Base-by-base conservation (phyloP, 305 asterid species). In the Coffea humblotiana region DNA sequence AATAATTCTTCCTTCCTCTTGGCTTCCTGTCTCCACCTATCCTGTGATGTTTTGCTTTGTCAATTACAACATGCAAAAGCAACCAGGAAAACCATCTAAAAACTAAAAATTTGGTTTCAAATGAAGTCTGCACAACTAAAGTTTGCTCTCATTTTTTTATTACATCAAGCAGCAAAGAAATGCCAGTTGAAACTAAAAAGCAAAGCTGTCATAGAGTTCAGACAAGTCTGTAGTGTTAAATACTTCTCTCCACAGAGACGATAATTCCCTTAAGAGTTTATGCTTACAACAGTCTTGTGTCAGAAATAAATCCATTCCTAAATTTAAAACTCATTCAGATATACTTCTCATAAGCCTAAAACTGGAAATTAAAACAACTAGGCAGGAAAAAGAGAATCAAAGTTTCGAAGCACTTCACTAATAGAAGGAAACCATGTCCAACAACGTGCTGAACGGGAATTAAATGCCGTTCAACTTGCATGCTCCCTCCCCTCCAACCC, bases 21-120 rank as follows among this genome's bases (percentile, higher is more conserved):
- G 74, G 74, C 83, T 87, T 92, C 98, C 74, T 84, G 96, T 71
- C 86, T 84, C 88, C 86, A 82, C 79, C 86, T 92, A 80, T 87
- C 96, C 98, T 95, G 94, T 77, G 71, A 86, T 65, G 32, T 74
- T 81, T 71, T 78, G 80, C 56, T 66, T 83, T 61, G 77, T 51
- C 66, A 71, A 51, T 63, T 76, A 77, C 85, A 83, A 71, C 69
- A 79, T 71, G 73, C 61, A 69, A 77, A 37, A 47, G 27, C 32
- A 78, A 71, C 69, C 82, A 74, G 47, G 79, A 70, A 49, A 76
- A 23, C 68, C 56, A 70, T 48, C 70, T 43, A n/a, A 76, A 78
- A 56, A 49, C 15, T 11, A 15, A 11, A 37, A 32, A 45, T 8
- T 47, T 37, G 8, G 29, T 29, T 60, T 6, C 27, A 47, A 25